phyloP scores from a whole-genome alignment of 169 alveolate genomes.

The Besnoitia besnoiti region DNA sequence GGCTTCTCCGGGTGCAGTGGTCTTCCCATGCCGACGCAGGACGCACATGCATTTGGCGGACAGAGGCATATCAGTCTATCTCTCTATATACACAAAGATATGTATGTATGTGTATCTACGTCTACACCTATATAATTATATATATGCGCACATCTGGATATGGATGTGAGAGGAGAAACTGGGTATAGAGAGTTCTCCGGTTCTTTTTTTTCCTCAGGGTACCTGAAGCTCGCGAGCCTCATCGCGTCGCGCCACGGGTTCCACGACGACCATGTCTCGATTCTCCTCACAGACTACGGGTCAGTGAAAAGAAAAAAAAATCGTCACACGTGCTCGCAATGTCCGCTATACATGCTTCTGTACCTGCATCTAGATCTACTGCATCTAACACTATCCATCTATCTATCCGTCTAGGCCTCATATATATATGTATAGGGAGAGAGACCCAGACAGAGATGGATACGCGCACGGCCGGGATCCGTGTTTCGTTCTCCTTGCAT shows the following conservation, averaged over 20 bases:
- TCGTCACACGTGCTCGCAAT: neutral
- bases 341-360: neutral
- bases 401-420: too few relatives aligned
- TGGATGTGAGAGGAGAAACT: neutral
- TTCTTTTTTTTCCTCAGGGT: constrained; percentile 14
- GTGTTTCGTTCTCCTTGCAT: too few relatives aligned
- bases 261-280: constrained; percentile 62
- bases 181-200: neutral
- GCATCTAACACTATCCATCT: neutral
- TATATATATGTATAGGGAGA: neutral
- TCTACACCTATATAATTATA: neutral
- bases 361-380: neutral
- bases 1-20: too few relatives aligned
- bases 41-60: neutral
- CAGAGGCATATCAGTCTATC: neutral
- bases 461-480: too few relatives aligned
- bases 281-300: constrained; percentile 45
- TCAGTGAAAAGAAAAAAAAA: neutral
- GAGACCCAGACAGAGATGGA: neutral
- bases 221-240: constrained; percentile 57
- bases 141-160: neutral
- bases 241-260: constrained; percentile 66
- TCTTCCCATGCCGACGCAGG: neutral
- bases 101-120: neutral
- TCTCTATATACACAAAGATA: neutral